Base-by-base conservation (phyloP, 345 rosid genomes). In the Bretschneidera sinensis region DNA sequence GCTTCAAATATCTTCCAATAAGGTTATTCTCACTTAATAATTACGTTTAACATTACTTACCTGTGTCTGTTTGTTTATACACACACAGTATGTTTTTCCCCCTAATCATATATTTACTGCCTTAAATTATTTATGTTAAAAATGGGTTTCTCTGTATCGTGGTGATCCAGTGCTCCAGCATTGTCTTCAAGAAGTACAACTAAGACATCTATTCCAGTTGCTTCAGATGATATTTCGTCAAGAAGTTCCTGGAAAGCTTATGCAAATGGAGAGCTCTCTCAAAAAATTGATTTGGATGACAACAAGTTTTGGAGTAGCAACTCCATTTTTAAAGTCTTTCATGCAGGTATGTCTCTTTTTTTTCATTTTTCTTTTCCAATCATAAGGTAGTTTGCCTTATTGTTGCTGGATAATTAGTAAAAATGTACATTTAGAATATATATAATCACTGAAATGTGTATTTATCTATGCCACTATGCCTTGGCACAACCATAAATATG, bases 1-100 rank as follows among this genome's bases (percentile, higher is more conserved):
- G 97, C 62, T 94, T 94, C 81, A 88, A 90, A 63, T 94, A 90
- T 79, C 92, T 94, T 68, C 97, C 99, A 52, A 94, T 90, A 77
- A 88, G 98, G 98, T 89, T 54, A 59, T 57, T 61, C 31, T 61
- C 43, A 28, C 33, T 2, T 28, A 28, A 28, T 28, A 16, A 24
- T 49, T 49, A 21, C 24, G 21, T 61, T 54, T 48, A 18, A 28
- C n/a, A n/a, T n/a, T n/a, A 33, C 20, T 18, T n/a, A n/a, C n/a
- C n/a, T n/a, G n/a, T n/a, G n/a, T 19, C 48, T 50, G 47, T 64
- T 48, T 18, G 21, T 24, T 51, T 17, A n/a, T n/a, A n/a, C n/a
- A n/a, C 33, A 2, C 16, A 21, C 17, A 33, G 35, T 54, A 14
- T 18, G 17, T 0, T 39, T 23, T 24, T 21, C 1, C 7, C 14